Evolutionary conservation across 352 stramenopile genomes (phyloP).

Genomic region (Nothophytophthora sp.): DNA sequence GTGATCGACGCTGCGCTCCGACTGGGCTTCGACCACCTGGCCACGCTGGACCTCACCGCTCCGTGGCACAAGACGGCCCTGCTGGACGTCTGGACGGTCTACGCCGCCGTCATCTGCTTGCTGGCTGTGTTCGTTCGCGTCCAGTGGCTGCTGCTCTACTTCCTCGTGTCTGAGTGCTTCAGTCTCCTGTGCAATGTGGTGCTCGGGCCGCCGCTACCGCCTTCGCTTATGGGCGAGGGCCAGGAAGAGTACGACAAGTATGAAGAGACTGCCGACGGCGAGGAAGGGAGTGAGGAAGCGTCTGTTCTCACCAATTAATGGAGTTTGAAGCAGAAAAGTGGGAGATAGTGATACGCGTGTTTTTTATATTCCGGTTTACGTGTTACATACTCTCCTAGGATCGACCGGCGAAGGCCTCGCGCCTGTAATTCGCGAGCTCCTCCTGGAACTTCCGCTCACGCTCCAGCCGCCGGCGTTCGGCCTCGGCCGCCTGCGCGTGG

Average conservation of each 20-base stretch:
- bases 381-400: no score
- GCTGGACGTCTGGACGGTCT: slow-evolving; percentile 83
- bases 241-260: slow-evolving; percentile 27
- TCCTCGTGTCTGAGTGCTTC: slow-evolving; percentile 48
- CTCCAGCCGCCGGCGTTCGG: slow-evolving; percentile 32
- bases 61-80: slow-evolving; percentile 82
- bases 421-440: slow-evolving; percentile 49
- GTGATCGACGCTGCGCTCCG: slow-evolving; percentile 70
- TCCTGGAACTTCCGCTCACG: slow-evolving; percentile 57
- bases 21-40: slow-evolving; percentile 59
- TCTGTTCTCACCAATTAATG: slow-evolving; percentile 15
- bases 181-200: slow-evolving; percentile 39
- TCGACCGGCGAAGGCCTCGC: slow-evolving; percentile 20
- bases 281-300: slow-evolving; percentile 12
- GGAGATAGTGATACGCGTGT: no score
- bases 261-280: slow-evolving; percentile 14
- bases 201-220: slow-evolving; percentile 31
- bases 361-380: slow-evolving; percentile 8
- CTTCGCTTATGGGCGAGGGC: slow-evolving; percentile 19
- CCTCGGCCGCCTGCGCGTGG: slow-evolving; percentile 28
- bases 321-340: background rate
- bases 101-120: slow-evolving; percentile 69
- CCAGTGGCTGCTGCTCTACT: slow-evolving; percentile 72
- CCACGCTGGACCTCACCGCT: slow-evolving; percentile 61
- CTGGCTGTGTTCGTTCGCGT: slow-evolving; percentile 61